Base-by-base conservation (phyloP, 2,329 filamentous ascomycete species). In the Colletotrichum sp. region DNA sequence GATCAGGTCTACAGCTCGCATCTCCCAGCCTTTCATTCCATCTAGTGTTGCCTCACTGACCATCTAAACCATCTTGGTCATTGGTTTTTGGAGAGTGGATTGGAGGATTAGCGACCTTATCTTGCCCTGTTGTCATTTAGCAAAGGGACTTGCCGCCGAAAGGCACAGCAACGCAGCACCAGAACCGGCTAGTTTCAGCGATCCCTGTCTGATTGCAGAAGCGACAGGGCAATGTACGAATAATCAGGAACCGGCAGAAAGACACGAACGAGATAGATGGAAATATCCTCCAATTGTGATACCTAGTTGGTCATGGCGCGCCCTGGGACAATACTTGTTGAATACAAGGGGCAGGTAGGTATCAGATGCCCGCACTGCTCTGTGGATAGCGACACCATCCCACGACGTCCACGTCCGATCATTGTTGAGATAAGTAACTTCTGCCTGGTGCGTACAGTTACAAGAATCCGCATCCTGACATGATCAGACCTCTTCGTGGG, bases 191-290 rank as follows among this genome's bases (percentile, higher is more conserved):
- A 71, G 71, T 63, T 70, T 67, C 71, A 71, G 68, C 34, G 16
- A 47, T 58, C 71, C 57, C 68, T 67, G 47, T 51, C 62, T 73
- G 68, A 62, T 61, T 71, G 69, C 67, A 73, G 68, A 66, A 36
- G 62, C 43, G 36, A 68, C 27, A 51, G 66, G 36, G 66, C 29
- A 58, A 21, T 27, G 24, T 38, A 24, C 24, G 24, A 24, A 24
- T 24, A 59, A 47, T 38, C 66, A 69, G 58, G 58, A 69, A 69
- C 29, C 57, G 38, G 66, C 66, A 55, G 38, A 69, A 43, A 38
- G 38, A 61, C 29, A 24, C 55, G 27, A 31, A 34, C 12, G 21
- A 38, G 21, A 27, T 27, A 63, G 16, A 27, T 24, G 18, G 43
- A 21, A 68, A 71, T 33, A 63, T 57, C 38, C 69, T 58, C 65